Evolutionary conservation across 805 yeast genomes (phyloP), one percentile per base, ranked within the genome.

Genomic region (Pichia kluyveri): DNA sequence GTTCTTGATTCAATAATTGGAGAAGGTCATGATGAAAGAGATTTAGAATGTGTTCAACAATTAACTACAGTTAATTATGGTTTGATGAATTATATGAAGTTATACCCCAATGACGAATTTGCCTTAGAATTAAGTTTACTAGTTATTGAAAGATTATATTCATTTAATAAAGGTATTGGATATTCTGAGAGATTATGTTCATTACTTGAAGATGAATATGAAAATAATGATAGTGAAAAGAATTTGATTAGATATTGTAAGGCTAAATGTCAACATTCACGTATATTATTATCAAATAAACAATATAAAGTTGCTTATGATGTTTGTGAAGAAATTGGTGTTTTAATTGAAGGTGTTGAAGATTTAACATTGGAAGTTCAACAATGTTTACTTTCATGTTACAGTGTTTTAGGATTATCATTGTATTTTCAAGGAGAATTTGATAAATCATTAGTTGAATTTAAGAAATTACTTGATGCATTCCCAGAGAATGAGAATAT

Each of bases 341-440:
- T 76, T 40, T 62, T 82, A 7, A 52, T 78, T 19, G 65, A 69
- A 5, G 76, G 70, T 4, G 72, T 61, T 8, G 65, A 68, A 8
- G 66, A 58, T 4, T 59, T 63, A 6, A 66, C 61, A 3, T 62
- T 60, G 4, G 62, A 63, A 28, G 56, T 60, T 9, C 63, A 65
- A 53, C 56, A 61, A 54, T 43, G 62, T 61, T 53, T 65, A 51
- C 65, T 82, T 28, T 85, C 96, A 0, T 74, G 82, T 12, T 68
- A 81, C 48, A 71, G 87, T 2, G 83, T 83, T 1, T 65, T 80
- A n/a, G 98, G 96, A 0, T 62, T 93, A 27, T 69, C 85, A 0
- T 67, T 73, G 48, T 90, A 80, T 66, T 88, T 86, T 66, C 57
- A 68, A 38, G 74, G 72, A 19, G 76, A 82, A 34, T 80, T 82